Base-by-base conservation (phyloP, 495 filamentous ascomycete species). In the Trichoderma gamsii region DNA sequence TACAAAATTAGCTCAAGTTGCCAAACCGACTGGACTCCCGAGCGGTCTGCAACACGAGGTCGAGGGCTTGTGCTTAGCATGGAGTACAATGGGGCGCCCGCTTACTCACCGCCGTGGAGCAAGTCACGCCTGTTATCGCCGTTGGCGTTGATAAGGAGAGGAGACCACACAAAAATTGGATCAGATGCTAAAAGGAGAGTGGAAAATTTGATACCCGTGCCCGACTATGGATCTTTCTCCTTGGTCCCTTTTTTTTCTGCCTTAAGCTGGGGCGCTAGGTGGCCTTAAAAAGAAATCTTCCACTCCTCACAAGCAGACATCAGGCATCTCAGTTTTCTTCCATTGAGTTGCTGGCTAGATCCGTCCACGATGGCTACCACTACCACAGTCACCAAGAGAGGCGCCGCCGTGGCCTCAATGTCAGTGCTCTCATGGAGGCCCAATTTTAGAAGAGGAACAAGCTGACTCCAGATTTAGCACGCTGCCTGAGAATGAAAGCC, bases 161-260 rank as follows among this genome's bases (percentile, higher is more conserved):
- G 56, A 61, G 16, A 61, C 23, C 25, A 61, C 56, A 61, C 23
- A 32, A 61, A 61, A 29, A 15, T 29, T 61, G 56, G 56, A 61
- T 32, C 56, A 32, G 15, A 29, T 18, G 56, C 25, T 29, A 61
- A 61, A 18, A 11, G 27, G 56, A 49, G 16, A 32, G 25, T 61
- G 56, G 56, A 61, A 61, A 61, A 61, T 61, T 61, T 61, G 56
- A 61, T 61, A 25, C 56, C 35, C 25, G 23, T 61, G 56, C 56
- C 56, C n/a, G 56, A 61, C 56, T 61, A 61, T 61, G 56, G 56
- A 61, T 29, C 56, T 49, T 49, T n/a, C 44, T 49, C n/a, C n/a
- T 49, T 49, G 35, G 35, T 21, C 49, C 49, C 27, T 61, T 61
- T 49, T 49, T 61, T 61, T 61, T 61, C 23, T 61, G 56, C 25